Evolutionary conservation across 2,329 filamentous ascomycete species (phyloP).

Genomic region (Monosporascus sp.): DNA sequence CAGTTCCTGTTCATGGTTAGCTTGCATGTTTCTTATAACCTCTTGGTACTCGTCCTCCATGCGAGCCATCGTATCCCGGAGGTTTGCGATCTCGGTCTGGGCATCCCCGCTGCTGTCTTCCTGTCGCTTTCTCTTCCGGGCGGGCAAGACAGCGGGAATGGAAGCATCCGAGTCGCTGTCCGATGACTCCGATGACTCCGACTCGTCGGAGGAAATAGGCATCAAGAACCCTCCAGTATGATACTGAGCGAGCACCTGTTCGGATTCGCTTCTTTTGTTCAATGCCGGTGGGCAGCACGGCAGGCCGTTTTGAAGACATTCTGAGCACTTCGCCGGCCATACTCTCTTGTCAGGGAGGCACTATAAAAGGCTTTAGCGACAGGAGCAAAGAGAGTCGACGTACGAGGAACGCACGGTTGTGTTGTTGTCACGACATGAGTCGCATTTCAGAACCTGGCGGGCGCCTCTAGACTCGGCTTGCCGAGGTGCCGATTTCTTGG

Average conservation of each 20-base stretch:
- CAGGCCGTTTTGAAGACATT: neutral
- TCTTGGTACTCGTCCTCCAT: conserved; percentile 1
- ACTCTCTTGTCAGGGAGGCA: neutral
- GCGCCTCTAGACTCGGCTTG: neutral
- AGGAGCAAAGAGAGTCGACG: neutral
- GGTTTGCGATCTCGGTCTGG: neutral
- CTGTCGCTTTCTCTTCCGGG: neutral
- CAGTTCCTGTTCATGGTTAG: neutral
- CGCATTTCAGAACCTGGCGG: neutral
- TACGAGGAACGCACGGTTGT: neutral
- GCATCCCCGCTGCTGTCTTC: neutral
- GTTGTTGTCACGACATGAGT: neutral
- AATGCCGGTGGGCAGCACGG: neutral
- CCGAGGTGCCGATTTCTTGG: neutral
- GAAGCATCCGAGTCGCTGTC: neutral
- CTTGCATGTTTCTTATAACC: neutral
- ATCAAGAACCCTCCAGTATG: neutral
- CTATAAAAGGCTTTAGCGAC: neutral
- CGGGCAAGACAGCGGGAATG: conserved; percentile 1
- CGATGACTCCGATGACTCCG: neutral
- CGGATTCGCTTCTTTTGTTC: neutral
- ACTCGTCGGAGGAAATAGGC: neutral
- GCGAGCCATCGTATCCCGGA: neutral
- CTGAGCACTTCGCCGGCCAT: neutral
- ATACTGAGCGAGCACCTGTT: neutral